Evolutionary conservation across 257 asterid genomes (phyloP).

Genomic region (Przewalskia tangutica): DNA sequence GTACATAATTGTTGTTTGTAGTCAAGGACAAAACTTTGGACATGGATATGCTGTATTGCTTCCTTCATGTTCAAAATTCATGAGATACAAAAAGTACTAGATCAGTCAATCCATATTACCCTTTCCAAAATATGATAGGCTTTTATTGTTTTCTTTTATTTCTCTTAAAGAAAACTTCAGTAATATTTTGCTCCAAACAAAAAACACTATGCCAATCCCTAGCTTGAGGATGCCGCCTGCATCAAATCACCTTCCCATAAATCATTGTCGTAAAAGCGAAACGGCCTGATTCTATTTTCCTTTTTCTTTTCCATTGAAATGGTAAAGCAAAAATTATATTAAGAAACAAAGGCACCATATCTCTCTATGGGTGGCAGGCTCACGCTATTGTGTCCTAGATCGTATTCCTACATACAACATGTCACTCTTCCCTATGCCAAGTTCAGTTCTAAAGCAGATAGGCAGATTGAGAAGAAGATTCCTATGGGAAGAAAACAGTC

Average conservation of each 20-base stretch:
- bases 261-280: background rate
- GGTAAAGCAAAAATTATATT: too few species aligned
- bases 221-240: too few species aligned
- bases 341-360: too few species aligned
- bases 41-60: background rate
- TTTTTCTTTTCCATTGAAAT: background rate
- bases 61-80: background rate
- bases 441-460: background rate
- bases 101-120: background rate
- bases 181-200: background rate
- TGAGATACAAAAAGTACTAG: background rate
- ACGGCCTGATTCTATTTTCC: background rate
- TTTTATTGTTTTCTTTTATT: background rate
- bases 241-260: background rate
- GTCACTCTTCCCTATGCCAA: background rate
- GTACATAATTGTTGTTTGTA: background rate
- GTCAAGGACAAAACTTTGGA: background rate
- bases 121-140: background rate
- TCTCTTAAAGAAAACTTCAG: background rate
- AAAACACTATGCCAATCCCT: background rate
- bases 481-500: background rate
- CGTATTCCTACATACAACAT: background rate
- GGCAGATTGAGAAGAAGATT: background rate
- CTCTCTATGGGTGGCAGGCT: background rate
- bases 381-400: background rate